phyloP scores from a whole-genome alignment of 2,329 filamentous ascomycete genomes.

The Sphaerulina musiva region DNA sequence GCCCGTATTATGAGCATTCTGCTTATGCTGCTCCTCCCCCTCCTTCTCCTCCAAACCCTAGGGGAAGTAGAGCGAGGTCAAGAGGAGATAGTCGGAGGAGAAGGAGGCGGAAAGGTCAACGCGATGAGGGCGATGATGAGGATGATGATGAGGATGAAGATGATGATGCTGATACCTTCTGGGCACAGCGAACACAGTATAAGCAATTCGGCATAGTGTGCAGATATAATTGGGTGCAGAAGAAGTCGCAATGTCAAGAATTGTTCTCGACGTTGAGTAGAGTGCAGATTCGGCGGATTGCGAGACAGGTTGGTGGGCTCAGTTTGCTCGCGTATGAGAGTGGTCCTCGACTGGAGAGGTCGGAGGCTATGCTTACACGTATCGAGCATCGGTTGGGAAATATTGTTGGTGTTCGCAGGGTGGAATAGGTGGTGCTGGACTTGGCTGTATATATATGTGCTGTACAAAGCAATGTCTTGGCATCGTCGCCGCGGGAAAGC shows the following conservation, averaged over 20 bases:
- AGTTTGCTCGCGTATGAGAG: slow-evolving; percentile 30
- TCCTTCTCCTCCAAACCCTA: slow-evolving; percentile 25
- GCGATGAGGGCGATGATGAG: slow-evolving; percentile 22
- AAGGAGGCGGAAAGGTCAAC: slow-evolving; percentile 4
- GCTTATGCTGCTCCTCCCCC: slow-evolving; percentile 15
- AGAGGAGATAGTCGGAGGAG: not conserved
- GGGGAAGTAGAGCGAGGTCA: slow-evolving; percentile 5
- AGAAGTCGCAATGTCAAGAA: slow-evolving; percentile 34
- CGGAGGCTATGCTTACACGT: slow-evolving; percentile 23
- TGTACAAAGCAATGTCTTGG: no score
- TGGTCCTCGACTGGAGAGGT: slow-evolving; percentile 20
- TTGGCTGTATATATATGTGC: no score
- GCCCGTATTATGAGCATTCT: slow-evolving; percentile 26
- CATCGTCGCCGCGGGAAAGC: slow-evolving; percentile 4
- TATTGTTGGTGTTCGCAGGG: slow-evolving; percentile 31
- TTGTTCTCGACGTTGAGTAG: slow-evolving; percentile 34
- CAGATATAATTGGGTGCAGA: slow-evolving; percentile 35
- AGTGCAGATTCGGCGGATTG: slow-evolving; percentile 37
- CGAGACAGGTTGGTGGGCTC: slow-evolving; percentile 32
- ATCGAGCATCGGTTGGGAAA: slow-evolving; percentile 30
- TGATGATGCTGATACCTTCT: slow-evolving; percentile 29
- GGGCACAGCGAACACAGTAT: slow-evolving; percentile 32
- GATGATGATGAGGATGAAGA: slow-evolving; percentile 22
- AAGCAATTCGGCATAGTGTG: slow-evolving; percentile 31
- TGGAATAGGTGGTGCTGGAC: slow-evolving; percentile 19